Conservation (phyloP, 2,329 filamentous ascomycete genomes). For the Monilinia laxa region DNA sequence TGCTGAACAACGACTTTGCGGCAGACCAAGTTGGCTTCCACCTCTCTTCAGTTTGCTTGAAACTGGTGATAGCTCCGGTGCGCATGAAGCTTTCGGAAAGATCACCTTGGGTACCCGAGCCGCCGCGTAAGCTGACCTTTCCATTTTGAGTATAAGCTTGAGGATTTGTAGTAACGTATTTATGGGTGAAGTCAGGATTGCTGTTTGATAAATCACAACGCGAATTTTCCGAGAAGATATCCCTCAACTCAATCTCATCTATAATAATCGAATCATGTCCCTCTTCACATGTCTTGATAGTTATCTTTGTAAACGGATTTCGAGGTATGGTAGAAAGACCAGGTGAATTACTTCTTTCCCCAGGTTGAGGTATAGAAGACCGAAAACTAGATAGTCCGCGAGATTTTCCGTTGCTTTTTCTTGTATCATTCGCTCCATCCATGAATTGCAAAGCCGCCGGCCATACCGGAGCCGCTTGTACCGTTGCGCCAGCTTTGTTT, state of each 20-base stretch:
- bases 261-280: conserved; percentile 13
- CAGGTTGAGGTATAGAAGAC: background rate
- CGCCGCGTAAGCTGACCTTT: conserved; percentile 11
- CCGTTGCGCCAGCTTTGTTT: conserved; percentile 2
- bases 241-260: conserved; percentile 9
- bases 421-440: conserved; percentile 3
- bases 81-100: background rate
- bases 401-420: background rate
- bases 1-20: conserved; percentile 1
- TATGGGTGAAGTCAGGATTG: background rate
- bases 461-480: conserved; percentile 10
- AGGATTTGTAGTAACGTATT: background rate
- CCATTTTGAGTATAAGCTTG: background rate
- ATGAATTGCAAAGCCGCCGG: background rate
- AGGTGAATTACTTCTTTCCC: background rate
- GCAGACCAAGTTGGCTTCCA: conserved; percentile 19
- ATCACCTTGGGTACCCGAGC: background rate
- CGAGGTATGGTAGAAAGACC: background rate
- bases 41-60: conserved; percentile 14
- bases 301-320: conserved; percentile 7
- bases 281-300: conserved; percentile 15
- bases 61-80: conserved; percentile 16
- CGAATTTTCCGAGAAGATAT: background rate
- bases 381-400: background rate
- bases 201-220: background rate